These are phyloP conservation scores for Lasiodiplodia sp. DNA, from an alignment of 2,329 filamentous ascomycete genomes.

Conservation along the genomic window DNA sequence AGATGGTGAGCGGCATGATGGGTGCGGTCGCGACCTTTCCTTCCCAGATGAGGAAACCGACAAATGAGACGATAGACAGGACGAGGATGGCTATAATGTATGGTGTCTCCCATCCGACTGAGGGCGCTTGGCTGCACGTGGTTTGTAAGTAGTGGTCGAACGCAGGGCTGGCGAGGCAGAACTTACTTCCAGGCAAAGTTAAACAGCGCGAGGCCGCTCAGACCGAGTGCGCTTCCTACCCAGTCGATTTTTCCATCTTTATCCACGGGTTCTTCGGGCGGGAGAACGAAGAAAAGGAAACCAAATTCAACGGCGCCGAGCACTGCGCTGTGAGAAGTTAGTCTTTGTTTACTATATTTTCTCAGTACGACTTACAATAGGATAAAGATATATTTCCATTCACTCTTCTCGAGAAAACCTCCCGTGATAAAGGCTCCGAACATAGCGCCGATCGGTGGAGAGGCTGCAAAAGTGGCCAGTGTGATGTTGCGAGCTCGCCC, in stretches of 20 bases:
- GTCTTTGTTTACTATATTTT: too few relatives aligned
- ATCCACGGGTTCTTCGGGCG: constrained; percentile 42
- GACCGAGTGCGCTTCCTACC: constrained; percentile 50
- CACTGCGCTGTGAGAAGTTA: neutral
- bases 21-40: constrained; percentile 43
- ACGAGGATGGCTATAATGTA: constrained; percentile 53
- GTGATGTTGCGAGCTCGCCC: constrained; percentile 55
- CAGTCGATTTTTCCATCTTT: constrained; percentile 50
- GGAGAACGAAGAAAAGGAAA: neutral
- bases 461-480: constrained; percentile 57
- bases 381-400: neutral
- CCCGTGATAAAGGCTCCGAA: constrained; percentile 52
- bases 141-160: neutral
- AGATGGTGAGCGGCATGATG: constrained; percentile 57
- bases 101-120: constrained; percentile 53
- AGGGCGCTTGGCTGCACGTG: constrained; percentile 50
- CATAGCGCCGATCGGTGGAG: constrained; percentile 56
- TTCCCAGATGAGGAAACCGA: constrained; percentile 54
- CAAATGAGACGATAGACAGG: constrained; percentile 43
- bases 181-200: constrained; percentile 60
- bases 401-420: constrained; percentile 39
- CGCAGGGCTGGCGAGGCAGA: neutral
- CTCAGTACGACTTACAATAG: neutral
- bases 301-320: neutral
- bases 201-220: constrained; percentile 54